Evolutionary conservation across 2,329 filamentous ascomycete species (phyloP), one percentile per base, ranked within the genome.

Genomic region (Phaeosphaeria sp.): DNA sequence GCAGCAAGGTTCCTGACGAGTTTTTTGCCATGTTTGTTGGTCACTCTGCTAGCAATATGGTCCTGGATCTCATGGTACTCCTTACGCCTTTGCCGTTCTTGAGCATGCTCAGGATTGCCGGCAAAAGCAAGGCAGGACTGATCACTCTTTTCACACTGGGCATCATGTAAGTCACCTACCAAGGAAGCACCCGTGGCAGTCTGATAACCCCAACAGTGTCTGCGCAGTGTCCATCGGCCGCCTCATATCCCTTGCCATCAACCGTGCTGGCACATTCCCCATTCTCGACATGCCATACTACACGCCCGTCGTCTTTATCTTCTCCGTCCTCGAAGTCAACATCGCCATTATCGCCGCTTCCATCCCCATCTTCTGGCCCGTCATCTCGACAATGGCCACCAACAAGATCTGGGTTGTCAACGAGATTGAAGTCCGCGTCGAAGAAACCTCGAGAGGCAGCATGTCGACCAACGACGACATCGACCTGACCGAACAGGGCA

Each of bases 371-470:
- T 78, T 77, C 69, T 78, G 75, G 75, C 76, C 76, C 13, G 58
- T 71, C 36, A 72, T 78, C 51, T 60, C 58, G 18, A 68, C 64
- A 17, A 49, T 77, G 17, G 65, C 73, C 5, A 49, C 61, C 36
- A 74, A 74, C 63, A 74, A 72, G 33, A 78, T 77, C 59, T 73
- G 76, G 42, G 74, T 77, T 56, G 72, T 77, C 59, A 77, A 76
- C 49, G 75, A 78, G 54, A 70, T 78, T 59, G 69, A 73, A 45
- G 66, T 78, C 49, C 74, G 65, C 45, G 69, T 73, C 20, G 69
- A 74, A 44, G 49, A 61, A n/a, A 57, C 55, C 5, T 52, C 60
- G 1, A 61, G 66, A 24, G 53, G 54, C 6, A 70, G 63, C 53
- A 58, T 67, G 39, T 44, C 53, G 7, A 57, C 62, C 9, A 50